Base-by-base conservation (phyloP, 345 rosid genomes). In the Mangifera indica region DNA sequence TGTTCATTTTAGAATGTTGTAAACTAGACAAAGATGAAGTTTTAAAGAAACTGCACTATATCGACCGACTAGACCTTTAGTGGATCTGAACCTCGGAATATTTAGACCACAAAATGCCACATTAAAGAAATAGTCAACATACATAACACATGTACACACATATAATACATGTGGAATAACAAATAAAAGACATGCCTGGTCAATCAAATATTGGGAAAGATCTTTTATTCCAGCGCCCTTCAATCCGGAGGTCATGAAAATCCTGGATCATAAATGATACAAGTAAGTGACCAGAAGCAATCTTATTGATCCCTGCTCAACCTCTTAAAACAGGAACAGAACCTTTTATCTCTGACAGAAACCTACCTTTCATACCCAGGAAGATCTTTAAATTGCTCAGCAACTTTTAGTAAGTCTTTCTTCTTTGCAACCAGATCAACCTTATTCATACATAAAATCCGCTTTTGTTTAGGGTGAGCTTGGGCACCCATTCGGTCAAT, bases 361-460 rank as follows among this genome's bases (percentile, higher is more conserved):
- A 72, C 81, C 70, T 77, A 90, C 98, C 92, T 92, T 69, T 90
- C 95, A 81, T 85, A 92, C 20, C 86, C 97, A 45, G 90, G 88
- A 74, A 90, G 95, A 72, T 90, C 82, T 86, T 88, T 88, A 71
- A 92, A 90, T 79, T 89, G 91, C 74, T 91, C 83, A 55, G 81
- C 83, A 76, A 89, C 98, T 72, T 82, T 83, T 76, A 92, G 75
- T 10, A 94, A 82, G 67, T 92, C 92, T 76, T 92, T 88, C 83
- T 90, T 95, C 46, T 85, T 94, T 71, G 83, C 87, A 64, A 94
- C 89, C 53, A 94, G 78, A 81, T 90, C 98, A 75, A 90, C 84
- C 81, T 94, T 92, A 73, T 95, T 95, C 92, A 95, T 87, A 81
- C 99, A 95, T 76, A 95, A 82, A 44, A 95, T 72, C 64, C 96